These are phyloP conservation scores for Meyerozyma athensensis DNA, from an alignment of 1,139 yeast genomes.

Conservation along the genomic window DNA sequence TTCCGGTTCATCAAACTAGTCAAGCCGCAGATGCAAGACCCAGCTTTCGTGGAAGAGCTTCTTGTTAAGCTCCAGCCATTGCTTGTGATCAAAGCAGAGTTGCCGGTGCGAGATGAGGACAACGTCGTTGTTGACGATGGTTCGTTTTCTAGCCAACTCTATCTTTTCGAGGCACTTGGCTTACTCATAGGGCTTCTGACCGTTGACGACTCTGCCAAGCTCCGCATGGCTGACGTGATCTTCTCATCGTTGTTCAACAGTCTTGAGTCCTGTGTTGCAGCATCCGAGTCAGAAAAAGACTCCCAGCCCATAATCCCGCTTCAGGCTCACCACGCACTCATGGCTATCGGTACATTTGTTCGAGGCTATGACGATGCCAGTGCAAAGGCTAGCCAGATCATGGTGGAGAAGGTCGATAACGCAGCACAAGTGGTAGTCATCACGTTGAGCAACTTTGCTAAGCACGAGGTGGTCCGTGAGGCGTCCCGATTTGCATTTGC, in stretches of 20 bases:
- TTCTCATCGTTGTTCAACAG: constrained; percentile 76
- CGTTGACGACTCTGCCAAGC: constrained; percentile 27
- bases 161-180: constrained; percentile 80
- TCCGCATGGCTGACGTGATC: constrained; percentile 53
- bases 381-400: constrained; percentile 24
- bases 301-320: constrained; percentile 46
- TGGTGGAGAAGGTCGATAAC: constrained; percentile 54
- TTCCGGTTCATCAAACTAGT: constrained; percentile 77
- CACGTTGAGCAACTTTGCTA: constrained; percentile 70
- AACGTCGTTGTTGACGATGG: constrained; percentile 54
- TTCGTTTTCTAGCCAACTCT: constrained; percentile 71
- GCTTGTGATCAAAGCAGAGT: constrained; percentile 54
- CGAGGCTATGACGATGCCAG: constrained; percentile 64
- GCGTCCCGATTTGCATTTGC: constrained; percentile 85
- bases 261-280: constrained; percentile 58
- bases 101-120: constrained; percentile 49
- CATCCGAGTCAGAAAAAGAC: constrained; percentile 28
- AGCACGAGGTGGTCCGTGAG: constrained; percentile 70
- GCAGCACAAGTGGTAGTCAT: constrained; percentile 82
- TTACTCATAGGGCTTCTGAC: constrained; percentile 52
- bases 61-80: constrained; percentile 43
- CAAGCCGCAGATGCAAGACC: constrained; percentile 52
- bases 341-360: constrained; percentile 87
- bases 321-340: constrained; percentile 80
- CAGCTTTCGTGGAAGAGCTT: constrained; percentile 31